Evolutionary conservation across 176 grass and related monocot genomes (phyloP), one percentile per base, ranked within the genome.

Genomic region (Phoenix dactylifera): DNA sequence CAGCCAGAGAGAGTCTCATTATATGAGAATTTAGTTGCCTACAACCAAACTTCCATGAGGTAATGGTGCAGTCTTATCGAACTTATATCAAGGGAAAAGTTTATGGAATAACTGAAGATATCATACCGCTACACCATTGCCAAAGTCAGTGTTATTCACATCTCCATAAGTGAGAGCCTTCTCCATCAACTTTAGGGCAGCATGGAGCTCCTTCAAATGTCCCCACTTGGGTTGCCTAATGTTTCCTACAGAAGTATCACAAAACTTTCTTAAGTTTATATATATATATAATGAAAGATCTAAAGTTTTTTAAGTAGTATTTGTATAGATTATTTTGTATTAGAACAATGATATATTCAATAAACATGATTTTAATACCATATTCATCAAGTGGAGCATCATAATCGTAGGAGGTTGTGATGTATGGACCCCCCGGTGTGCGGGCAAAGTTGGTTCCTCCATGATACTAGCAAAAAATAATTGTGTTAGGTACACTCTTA

Each of bases 371-470:
- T 60, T 15, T 56, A 22, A 26, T 62, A 95, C 92, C 92, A 49
- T 85, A 96, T 30, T 96, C 92, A 62, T 96, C 92, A 1, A 96
- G 68, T 19, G 92, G 92, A 4, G 92, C 92, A 28, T 96, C 87
- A 0, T 96, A 96, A 62, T 96, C 92, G 10, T 96, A 96, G 64
- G 74, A 74, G 6, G 92, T 97, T 4, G 72, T 77, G 54, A 91
- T 90, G 69, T 90, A 91, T 1, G 92, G 92, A n/a, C 92, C 92
- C 4, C 92, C 92, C 1, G 83, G 51, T 1, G 75, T 85, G 3
- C 87, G 81, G 0, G 83, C 92, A 20, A 90, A 91, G 54, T 97
- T 90, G 9, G 92, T 97, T 30, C 92, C 92, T 4, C 92, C 92
- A 1, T 97, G 92, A 56, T 91, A 91, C 91, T 95, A 49, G 35